phyloP scores from a whole-genome alignment of 176 grass and related monocot genomes.

The Lolium rigidum region DNA sequence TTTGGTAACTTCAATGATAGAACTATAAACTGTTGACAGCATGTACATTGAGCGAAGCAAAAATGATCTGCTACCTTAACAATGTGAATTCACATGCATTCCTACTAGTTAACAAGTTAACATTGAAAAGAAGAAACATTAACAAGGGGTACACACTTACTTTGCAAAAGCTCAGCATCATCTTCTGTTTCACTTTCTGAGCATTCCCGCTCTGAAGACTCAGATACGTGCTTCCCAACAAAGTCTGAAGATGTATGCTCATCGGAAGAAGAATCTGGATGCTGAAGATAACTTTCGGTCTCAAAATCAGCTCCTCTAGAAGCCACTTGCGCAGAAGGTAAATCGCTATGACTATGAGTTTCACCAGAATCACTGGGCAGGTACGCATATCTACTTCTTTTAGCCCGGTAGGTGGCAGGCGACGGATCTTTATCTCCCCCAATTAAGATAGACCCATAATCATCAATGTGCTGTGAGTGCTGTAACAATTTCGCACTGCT shows the following conservation, averaged over 20 bases:
- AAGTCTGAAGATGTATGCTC: conserved; percentile 77
- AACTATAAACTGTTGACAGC: conserved; percentile 16
- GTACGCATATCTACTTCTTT: conserved; percentile 64
- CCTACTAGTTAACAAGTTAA: conserved; percentile 34
- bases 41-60: neutral
- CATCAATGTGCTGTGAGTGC: conserved; percentile 51
- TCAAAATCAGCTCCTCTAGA: conserved; percentile 58
- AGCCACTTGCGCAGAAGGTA: conserved; percentile 55
- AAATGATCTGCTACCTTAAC: neutral
- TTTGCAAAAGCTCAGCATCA: conserved; percentile 64
- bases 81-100: conserved; percentile 9
- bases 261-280: conserved; percentile 65
- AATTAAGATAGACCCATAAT: conserved; percentile 51
- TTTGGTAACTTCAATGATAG: conserved; percentile 22
- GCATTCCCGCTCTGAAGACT: conserved; percentile 75
- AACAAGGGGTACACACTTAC: conserved; percentile 50
- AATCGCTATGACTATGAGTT: conserved; percentile 59
- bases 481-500: conserved; percentile 56
- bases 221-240: conserved; percentile 53
- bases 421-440: conserved; percentile 51
- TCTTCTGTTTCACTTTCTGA: conserved; percentile 81
- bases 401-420: conserved; percentile 49
- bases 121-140: conserved; percentile 34
- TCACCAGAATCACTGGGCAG: conserved; percentile 78
- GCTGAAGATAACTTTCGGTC: conserved; percentile 66